A percentile compares a stretch with the other conserved stretches of the same genome.
These are phyloP conservation scores for Pezicula carpinea DNA, from an alignment of 2,329 filamentous ascomycete species.

Conservation along the genomic window DNA sequence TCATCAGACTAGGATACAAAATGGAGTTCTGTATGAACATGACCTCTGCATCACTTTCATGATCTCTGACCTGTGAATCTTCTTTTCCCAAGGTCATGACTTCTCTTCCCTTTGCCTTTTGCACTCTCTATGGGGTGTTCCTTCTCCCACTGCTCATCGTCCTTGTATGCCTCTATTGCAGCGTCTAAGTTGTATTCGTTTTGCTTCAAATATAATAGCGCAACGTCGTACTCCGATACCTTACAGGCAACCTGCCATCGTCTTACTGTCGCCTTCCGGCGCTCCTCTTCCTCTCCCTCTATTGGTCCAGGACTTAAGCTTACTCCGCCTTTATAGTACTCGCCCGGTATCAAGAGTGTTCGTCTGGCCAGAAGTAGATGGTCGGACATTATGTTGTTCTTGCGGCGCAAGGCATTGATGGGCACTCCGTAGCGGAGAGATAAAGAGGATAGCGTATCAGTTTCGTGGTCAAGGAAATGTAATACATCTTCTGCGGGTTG, in stretches of 20 bases:
- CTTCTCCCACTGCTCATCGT: conserved; percentile 73
- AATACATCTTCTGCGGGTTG: conserved; percentile 56
- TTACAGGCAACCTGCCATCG: conserved; percentile 79
- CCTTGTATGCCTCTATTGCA: conserved; percentile 60
- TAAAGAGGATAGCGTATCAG: conserved; percentile 63
- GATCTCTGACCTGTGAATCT: conserved; percentile 26
- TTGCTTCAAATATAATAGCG: conserved; percentile 70
- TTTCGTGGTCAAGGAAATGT: conserved; percentile 68
- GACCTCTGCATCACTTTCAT: conserved; percentile 4
- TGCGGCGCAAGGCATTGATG: conserved; percentile 52
- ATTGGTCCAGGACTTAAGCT: conserved; percentile 66
- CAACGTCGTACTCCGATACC: conserved; percentile 70
- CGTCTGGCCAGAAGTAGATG: conserved; percentile 65
- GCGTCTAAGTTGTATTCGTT: conserved; percentile 59
- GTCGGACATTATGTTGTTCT: conserved; percentile 68
- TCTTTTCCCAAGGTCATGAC: conserved; percentile 24
- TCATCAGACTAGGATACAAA: conserved; percentile 1
- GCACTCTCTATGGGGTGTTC: conserved; percentile 53
- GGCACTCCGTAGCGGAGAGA: conserved; percentile 70
- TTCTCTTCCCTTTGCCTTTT: conserved; percentile 38
- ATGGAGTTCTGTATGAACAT: background rate
- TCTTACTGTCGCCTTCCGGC: conserved; percentile 64
- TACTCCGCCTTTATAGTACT: conserved; percentile 62
- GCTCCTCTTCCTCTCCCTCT: conserved; percentile 71
- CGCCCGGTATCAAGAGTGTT: conserved; percentile 67